Evolutionary conservation across 2,329 filamentous ascomycete genomes (phyloP), one percentile per base, ranked within the genome.

Genomic region (Drechslerella coelobrocha): DNA sequence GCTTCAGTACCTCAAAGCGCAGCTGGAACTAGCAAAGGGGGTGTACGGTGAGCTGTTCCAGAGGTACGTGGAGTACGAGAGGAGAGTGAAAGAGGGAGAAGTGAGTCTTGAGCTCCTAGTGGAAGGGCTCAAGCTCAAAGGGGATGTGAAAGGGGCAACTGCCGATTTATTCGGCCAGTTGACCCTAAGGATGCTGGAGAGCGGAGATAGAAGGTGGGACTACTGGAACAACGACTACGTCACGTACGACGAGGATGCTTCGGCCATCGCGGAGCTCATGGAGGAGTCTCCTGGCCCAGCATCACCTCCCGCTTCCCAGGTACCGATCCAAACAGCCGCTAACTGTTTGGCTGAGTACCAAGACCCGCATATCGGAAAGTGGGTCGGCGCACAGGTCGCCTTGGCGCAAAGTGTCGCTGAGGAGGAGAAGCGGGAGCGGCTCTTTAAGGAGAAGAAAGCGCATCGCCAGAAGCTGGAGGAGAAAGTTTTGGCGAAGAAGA

Each of bases 41-140:
- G 41, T 45, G 14, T 21, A 45, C 41, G 19, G 19, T 3, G 41
- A 19, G 10, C 41, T 45, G 14, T 45, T 45, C 41, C 2, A 45
- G 8, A 45, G 19, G 41, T 45, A 19, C 41, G 19, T 19, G 41
- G 10, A 5, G 41, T 19, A 45, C 17, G 41, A 21, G 5, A 6
- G 5, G 19, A 45, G 19, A 21, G 5, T n/a, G 17, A 17, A 45
- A 2, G 17, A 45, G 10, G 41, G 21, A 19, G 10, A 6, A 3
- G 10, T 21, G 41, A 45, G 41, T 3, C 10, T 45, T 19, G 41
- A 23, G 10, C 17, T 45, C 19, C 19, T 45, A 14, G 5, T 45
- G 5, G 41, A 45, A 10, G 41, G 41, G 41, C 41, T 45, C 41
- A 45, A 45, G 41, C 41, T 45, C 41, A 45, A 45, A 10, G 17